Evolutionary conservation across 768 basidiomycete species (phyloP), one percentile per base, ranked within the genome.

Genomic region (Boletus reticulatus): DNA sequence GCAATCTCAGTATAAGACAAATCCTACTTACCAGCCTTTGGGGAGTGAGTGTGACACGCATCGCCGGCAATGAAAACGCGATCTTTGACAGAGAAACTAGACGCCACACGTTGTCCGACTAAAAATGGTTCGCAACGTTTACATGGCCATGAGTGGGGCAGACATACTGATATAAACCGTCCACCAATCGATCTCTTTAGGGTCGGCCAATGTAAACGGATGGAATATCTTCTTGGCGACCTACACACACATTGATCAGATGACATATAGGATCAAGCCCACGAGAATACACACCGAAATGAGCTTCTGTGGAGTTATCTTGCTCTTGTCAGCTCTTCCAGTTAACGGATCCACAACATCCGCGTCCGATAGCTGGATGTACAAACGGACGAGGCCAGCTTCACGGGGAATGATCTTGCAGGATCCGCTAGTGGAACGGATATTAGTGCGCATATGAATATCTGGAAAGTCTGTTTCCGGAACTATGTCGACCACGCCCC

Each of bases 361-460:
- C 9, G 20, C n/a, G 13, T 50, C 41, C 4, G 31, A 43, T 24
- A 50, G 38, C 10, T 50, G 41, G 41, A 19, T 41, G 29, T 50
- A 50, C 29, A 50, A 50, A 31, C 49, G 49, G 29, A 41, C 39
- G 1, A 50, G 24, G 8, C 41, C 49, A 7, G 38, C 50, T 16
- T 52, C 50, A n/a, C 50, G 50, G 9, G 50, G 50, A 37, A 52
- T 52, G 27, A 38, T 38, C 36, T 45, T 38, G 27, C 43, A n/a
- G 6, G 43, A 45, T 2, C 51, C 51, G 9, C 9, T n/a, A 6
- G 14, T 17, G 12, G 51, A 45, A 44, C 19, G 51, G n/a, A 52
- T 52, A 52, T 14, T 14, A 31, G 27, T 20, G 17, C 4, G 5
- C n/a, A 45, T 52, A 29, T 43, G 51, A 38, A 52, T 45, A 38